These are phyloP conservation scores for Elsinoe fawcettii DNA, from an alignment of 2,329 filamentous ascomycete species.

Conservation along the genomic window DNA sequence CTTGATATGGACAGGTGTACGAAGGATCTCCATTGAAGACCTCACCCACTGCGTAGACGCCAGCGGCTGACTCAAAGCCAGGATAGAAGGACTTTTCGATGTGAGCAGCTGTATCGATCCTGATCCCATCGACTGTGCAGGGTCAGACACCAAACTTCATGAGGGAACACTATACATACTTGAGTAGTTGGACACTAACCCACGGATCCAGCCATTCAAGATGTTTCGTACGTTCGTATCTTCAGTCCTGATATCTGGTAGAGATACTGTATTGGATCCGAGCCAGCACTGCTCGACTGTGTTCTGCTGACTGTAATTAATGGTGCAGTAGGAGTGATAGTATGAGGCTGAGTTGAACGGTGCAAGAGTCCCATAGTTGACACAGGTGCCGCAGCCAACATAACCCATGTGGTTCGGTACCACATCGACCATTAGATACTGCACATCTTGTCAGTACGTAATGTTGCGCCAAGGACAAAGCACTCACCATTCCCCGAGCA, in stretches of 20 bases:
- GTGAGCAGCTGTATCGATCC: conserved; percentile 42
- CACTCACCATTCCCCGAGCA: conserved; percentile 26
- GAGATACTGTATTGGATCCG: conserved; percentile 43
- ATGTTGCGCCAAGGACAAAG: background rate
- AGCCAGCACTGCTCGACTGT: conserved; percentile 29
- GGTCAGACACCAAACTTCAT: background rate
- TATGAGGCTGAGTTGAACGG: conserved; percentile 36
- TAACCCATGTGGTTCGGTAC: conserved; percentile 32
- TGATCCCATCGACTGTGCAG: conserved; percentile 41
- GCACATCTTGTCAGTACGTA: background rate
- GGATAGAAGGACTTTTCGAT: conserved; percentile 35
- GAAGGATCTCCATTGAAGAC: conserved; percentile 32
- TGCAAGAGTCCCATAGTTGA: conserved; percentile 30
- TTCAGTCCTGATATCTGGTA: conserved; percentile 55
- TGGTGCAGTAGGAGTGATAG: conserved; percentile 48
- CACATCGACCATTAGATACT: conserved; percentile 33
- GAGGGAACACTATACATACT: conserved; percentile 24
- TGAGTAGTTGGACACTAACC: conserved; percentile 51
- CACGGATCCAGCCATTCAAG: conserved; percentile 51
- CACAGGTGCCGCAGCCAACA: conserved; percentile 22
- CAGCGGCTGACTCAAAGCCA: conserved; percentile 28
- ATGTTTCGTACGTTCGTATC: conserved; percentile 40
- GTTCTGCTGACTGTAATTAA: conserved; percentile 45
- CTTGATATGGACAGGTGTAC: conserved; percentile 35
- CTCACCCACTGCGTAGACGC: conserved; percentile 37